These are phyloP conservation scores for Pochonia chlamydosporia DNA, from an alignment of 2,329 filamentous ascomycete species.

Conservation along the genomic window DNA sequence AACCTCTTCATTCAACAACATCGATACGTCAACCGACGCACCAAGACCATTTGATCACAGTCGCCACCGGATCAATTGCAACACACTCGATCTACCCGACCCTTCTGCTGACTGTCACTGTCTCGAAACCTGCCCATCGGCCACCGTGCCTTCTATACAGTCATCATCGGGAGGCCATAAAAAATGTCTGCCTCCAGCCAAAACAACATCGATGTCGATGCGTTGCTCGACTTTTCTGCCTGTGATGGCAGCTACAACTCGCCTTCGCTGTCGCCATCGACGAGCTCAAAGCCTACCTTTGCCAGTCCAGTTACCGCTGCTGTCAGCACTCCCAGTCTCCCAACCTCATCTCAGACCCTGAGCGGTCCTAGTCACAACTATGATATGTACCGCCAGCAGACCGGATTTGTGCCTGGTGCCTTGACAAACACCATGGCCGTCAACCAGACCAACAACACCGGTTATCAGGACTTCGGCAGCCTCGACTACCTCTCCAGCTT, in stretches of 20 bases:
- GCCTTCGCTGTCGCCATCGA: conserved; percentile 51
- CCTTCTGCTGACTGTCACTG: conserved; percentile 1
- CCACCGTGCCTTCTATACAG: conserved; percentile 2
- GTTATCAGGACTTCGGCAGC: conserved; percentile 44
- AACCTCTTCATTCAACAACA: neutral
- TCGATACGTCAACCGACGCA: neutral
- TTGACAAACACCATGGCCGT: conserved; percentile 74
- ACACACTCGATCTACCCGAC: neutral
- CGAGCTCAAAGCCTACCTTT: conserved; percentile 48
- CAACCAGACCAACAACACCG: conserved; percentile 55
- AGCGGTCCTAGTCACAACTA: conserved; percentile 90
- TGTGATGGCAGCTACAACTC: conserved; percentile 57
- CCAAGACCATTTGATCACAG: neutral
- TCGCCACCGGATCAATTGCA: neutral
- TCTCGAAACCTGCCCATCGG: conserved; percentile 5
- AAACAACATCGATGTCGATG: conserved; percentile 48
- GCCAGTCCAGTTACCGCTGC: conserved; percentile 46
- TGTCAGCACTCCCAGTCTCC: conserved; percentile 48
- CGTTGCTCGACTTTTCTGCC: conserved; percentile 54
- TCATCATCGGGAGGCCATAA: neutral
- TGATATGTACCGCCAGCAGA: conserved; percentile 92
- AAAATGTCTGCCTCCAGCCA: conserved; percentile 36
- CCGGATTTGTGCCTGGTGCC: conserved; percentile 81
- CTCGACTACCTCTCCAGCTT: conserved; percentile 50
- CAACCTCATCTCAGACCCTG: conserved; percentile 55